Evolutionary conservation across 352 stramenopile species (phyloP).

Genomic region (Pythium periplocum): DNA sequence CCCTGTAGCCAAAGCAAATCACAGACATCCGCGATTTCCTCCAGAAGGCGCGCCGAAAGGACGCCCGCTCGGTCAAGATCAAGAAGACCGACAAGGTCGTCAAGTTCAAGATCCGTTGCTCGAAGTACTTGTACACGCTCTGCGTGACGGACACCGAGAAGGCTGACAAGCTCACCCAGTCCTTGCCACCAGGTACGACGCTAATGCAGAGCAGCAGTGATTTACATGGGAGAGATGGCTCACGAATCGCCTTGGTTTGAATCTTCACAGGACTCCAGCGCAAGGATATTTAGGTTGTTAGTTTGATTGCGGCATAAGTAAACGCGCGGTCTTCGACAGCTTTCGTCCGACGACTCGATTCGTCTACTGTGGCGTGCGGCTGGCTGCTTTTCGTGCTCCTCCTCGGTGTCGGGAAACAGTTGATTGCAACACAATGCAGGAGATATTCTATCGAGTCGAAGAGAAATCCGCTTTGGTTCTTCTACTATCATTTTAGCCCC

Average conservation of each 20-base stretch:
- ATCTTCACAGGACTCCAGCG: conserved; percentile 71
- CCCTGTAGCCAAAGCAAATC: conserved; percentile 95
- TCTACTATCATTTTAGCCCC: conserved; percentile 8
- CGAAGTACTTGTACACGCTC: conserved; percentile 98
- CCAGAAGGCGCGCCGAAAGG: conserved; percentile 96
- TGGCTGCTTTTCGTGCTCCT: conserved; percentile 9
- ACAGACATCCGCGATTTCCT: conserved; percentile 99
- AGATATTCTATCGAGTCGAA: conserved; percentile 23
- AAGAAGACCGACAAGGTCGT: conserved; percentile 96
- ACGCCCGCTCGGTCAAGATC: conserved; percentile 99
- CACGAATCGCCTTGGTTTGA: not conserved
- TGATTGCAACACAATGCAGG: conserved; percentile 19
- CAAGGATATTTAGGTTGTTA: conserved; percentile 88
- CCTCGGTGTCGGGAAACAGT: conserved; percentile 7
- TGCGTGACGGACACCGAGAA: conserved; percentile 98
- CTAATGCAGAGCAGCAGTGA: no score
- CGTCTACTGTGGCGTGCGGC: conserved; percentile 12
- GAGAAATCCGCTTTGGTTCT: conserved; percentile 21
- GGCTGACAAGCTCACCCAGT: conserved; percentile 99
- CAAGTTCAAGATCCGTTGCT: conserved; percentile 99
- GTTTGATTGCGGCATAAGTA: conserved; percentile 56
- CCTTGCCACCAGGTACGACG: conserved; percentile 91
- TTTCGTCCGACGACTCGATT: conserved; percentile 23
- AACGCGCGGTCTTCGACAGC: conserved; percentile 80
- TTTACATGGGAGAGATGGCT: not conserved